Evolutionary conservation across 1,284 basidiomycete genomes (phyloP).

Genomic region (Heterobasidion parviporum): DNA sequence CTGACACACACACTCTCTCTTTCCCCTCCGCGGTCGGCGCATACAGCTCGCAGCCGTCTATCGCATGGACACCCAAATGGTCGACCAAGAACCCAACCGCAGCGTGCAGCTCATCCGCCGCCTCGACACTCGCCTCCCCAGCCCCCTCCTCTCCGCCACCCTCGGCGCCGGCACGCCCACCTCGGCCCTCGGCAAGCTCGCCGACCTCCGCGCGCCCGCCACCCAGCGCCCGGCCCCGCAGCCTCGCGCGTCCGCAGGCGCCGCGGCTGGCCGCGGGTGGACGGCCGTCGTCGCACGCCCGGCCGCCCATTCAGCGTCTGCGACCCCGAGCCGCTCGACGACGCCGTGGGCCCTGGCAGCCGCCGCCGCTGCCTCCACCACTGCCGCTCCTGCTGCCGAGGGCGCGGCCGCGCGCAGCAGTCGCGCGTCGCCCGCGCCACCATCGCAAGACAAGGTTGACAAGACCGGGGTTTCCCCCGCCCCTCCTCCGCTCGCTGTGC

Average conservation of each 20-base stretch:
- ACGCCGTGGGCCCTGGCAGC: background rate
- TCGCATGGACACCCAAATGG: conserved; percentile 73
- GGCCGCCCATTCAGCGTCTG: background rate
- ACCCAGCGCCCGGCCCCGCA: conserved; percentile 15
- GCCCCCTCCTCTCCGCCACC: conserved; percentile 55
- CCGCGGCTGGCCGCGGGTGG: conserved; percentile 23
- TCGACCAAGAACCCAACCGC: conserved; percentile 78
- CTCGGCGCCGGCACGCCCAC: conserved; percentile 12
- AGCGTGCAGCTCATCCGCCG: conserved; percentile 74
- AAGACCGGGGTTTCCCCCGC: background rate
- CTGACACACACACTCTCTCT: too few species aligned
- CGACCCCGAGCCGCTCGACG: background rate
- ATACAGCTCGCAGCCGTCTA: conserved; percentile 65
- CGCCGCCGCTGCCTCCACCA: background rate
- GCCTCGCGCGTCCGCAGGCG: conserved; percentile 11
- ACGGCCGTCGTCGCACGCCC: conserved; percentile 25
- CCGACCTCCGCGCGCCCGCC: conserved; percentile 35
- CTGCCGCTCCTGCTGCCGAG: background rate
- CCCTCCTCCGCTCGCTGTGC: background rate
- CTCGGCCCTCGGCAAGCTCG: conserved; percentile 43
- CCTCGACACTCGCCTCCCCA: conserved; percentile 72
- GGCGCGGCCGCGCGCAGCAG: background rate
- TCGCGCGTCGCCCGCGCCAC: background rate
- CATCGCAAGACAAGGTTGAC: background rate
- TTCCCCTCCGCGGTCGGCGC: background rate